phyloP scores from a whole-genome alignment of 805 yeast genomes.

The Lipomyces spencermartinsiae region DNA sequence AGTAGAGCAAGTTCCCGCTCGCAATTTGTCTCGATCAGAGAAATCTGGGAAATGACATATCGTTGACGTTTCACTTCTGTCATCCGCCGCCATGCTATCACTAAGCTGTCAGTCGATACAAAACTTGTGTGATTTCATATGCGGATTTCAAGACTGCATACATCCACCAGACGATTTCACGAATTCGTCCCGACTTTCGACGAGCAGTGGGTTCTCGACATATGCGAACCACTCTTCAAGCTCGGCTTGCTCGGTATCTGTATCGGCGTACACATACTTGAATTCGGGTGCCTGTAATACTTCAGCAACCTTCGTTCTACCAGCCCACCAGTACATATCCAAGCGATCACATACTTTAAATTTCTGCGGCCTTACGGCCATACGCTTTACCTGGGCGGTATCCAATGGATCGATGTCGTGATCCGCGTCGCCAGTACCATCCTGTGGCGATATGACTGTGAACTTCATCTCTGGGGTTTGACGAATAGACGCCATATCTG shows the following conservation, averaged over 20 bases:
- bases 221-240: slow-evolving; percentile 56
- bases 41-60: slow-evolving; percentile 13
- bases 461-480: slow-evolving; percentile 20
- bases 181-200: slow-evolving; percentile 29
- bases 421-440: slow-evolving; percentile 15
- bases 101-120: not conserved
- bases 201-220: slow-evolving; percentile 37
- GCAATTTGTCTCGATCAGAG: not conserved
- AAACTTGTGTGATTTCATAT: not conserved
- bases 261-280: slow-evolving; percentile 52
- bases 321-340: not conserved
- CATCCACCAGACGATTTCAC: slow-evolving; percentile 11
- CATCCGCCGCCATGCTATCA: slow-evolving; percentile 16
- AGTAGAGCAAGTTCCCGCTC: slow-evolving; percentile 16
- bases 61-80: slow-evolving; percentile 3
- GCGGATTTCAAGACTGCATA: not conserved
- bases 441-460: slow-evolving; percentile 19
- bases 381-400: slow-evolving; percentile 20
- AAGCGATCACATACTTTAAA: not conserved
- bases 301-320: not conserved
- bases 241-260: slow-evolving; percentile 50
- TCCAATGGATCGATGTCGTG: slow-evolving; percentile 17
- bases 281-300: slow-evolving; percentile 44
- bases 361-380: slow-evolving; percentile 16
- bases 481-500: slow-evolving; percentile 2